A percentile compares a stretch with the other conserved stretches of the same genome.
Conservation (phyloP, 352 stramenopile species). For the Pilasporangium apinafurcum region DNA sequence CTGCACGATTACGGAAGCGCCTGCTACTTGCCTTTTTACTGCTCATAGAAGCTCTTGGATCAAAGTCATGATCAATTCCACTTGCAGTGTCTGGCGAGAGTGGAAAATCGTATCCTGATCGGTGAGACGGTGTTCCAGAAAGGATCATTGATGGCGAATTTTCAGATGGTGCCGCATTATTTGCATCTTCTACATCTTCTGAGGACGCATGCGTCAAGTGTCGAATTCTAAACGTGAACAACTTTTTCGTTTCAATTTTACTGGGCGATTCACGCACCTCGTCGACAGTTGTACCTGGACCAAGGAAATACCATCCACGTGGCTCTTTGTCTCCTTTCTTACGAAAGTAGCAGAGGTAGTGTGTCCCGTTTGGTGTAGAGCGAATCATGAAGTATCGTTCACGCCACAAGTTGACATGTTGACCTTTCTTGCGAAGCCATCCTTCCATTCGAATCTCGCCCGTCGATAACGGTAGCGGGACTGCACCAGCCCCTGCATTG, state of each 20-base stretch:
- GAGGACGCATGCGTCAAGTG: conserved; percentile 40
- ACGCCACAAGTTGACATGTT: conserved; percentile 83
- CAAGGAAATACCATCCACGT: conserved; percentile 74
- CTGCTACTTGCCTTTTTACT: conserved; percentile 44
- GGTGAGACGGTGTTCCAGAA: conserved; percentile 11
- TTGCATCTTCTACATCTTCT: conserved; percentile 12
- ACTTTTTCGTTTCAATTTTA: conserved; percentile 84
- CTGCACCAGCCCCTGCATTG: background rate
- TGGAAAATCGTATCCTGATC: conserved; percentile 9
- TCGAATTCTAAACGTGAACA: conserved; percentile 80
- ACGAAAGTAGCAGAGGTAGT: conserved; percentile 82
- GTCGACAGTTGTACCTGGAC: conserved; percentile 73
- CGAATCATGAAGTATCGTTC: conserved; percentile 87
- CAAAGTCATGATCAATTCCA: conserved; percentile 24
- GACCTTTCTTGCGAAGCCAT: conserved; percentile 81
- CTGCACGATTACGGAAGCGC: conserved; percentile 57
- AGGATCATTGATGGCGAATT: conserved; percentile 20
- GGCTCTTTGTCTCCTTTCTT: conserved; percentile 82
- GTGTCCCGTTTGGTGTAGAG: conserved; percentile 67
- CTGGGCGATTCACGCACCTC: conserved; percentile 80
- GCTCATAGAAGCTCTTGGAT: conserved; percentile 26
- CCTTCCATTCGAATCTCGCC: conserved; percentile 84
- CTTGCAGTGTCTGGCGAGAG: conserved; percentile 12
- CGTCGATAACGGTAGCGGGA: background rate
- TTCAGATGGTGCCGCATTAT: conserved; percentile 12